Percentiles rank a stretch among this genome's conserved stretches.
Evolutionary conservation across 176 grass and related monocot genomes (phyloP).

Genomic region (Lolium perenne): DNA sequence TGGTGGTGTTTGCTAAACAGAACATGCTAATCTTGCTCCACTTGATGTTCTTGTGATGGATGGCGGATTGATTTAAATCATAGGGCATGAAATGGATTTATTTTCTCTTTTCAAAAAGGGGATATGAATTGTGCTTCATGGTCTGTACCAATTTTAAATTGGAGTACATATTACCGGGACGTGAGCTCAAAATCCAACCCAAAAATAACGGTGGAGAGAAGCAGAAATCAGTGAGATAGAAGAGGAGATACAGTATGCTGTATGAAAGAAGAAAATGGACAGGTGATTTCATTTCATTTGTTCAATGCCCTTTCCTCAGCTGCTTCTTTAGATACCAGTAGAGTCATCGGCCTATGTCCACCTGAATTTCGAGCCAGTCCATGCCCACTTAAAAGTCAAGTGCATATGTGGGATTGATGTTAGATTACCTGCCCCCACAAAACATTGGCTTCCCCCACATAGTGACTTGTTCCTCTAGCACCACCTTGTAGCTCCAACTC

Average conservation of each 20-base stretch:
- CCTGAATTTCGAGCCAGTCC: neutral
- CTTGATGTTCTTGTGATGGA: neutral
- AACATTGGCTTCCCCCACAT: neutral
- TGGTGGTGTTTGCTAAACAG: neutral
- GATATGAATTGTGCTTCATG: neutral
- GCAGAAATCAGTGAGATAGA: neutral
- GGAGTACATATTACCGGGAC: neutral
- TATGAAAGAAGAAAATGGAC: conserved; percentile 15
- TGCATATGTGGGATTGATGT: neutral
- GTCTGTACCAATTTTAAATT: neutral
- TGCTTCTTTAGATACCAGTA: conserved; percentile 1
- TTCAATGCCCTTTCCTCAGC: neutral
- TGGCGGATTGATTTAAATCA: conserved; percentile 6
- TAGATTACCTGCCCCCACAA: neutral
- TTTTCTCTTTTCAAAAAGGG: neutral
- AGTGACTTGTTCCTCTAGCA: neutral
- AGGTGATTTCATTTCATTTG: neutral
- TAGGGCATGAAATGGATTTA: neutral
- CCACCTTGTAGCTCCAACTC: conserved; percentile 2
- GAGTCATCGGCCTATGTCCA: neutral
- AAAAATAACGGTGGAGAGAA: neutral
- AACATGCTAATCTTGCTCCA: neutral
- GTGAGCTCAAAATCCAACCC: neutral
- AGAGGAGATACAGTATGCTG: conserved; percentile 12
- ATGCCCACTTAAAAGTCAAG: neutral